A percentile compares a stretch with the other conserved stretches of the same genome.
These are phyloP conservation scores for Fusarium irregulare DNA, from an alignment of 2,329 filamentous ascomycete species.

Conservation along the genomic window DNA sequence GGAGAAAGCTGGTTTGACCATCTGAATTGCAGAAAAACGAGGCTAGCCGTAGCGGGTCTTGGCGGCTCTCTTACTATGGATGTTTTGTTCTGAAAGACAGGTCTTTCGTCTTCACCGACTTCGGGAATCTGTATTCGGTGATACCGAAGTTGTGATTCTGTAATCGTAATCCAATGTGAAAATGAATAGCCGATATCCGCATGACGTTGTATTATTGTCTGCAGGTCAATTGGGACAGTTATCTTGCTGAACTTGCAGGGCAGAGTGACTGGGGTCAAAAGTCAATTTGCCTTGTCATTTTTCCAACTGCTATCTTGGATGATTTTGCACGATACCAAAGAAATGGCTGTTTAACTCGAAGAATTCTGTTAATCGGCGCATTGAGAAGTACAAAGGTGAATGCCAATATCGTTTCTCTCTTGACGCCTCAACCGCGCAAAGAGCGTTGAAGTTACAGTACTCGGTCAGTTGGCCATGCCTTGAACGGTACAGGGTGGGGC, in stretches of 20 bases:
- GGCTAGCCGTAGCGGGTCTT: slow-evolving; percentile 20
- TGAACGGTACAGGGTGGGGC: slow-evolving; percentile 22
- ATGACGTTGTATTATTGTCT: slow-evolving; percentile 15
- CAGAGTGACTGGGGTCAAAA: neutral
- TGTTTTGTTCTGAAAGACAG: neutral
- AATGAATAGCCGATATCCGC: neutral
- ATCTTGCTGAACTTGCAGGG: neutral
- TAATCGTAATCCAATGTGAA: neutral
- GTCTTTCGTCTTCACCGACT: slow-evolving; percentile 19
- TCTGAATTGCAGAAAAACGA: slow-evolving; percentile 1
- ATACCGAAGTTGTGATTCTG: slow-evolving; percentile 6
- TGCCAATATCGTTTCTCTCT: neutral
- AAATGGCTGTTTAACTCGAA: neutral
- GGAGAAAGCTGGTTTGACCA: slow-evolving; percentile 13
- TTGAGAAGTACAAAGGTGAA: neutral
- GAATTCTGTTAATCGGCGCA: neutral
- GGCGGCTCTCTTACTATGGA: neutral
- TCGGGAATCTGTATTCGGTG: slow-evolving; percentile 18
- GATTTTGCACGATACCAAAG: neutral
- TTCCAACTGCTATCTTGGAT: neutral
- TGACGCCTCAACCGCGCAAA: slow-evolving; percentile 17
- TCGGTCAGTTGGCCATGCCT: neutral
- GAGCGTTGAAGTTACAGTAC: neutral
- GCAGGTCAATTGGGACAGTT: neutral
- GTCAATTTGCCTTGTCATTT: neutral